Percentiles rank a stretch among this genome's conserved stretches.
phyloP scores from a whole-genome alignment of 352 stramenopile species.

The Pythium grandisporangium region DNA sequence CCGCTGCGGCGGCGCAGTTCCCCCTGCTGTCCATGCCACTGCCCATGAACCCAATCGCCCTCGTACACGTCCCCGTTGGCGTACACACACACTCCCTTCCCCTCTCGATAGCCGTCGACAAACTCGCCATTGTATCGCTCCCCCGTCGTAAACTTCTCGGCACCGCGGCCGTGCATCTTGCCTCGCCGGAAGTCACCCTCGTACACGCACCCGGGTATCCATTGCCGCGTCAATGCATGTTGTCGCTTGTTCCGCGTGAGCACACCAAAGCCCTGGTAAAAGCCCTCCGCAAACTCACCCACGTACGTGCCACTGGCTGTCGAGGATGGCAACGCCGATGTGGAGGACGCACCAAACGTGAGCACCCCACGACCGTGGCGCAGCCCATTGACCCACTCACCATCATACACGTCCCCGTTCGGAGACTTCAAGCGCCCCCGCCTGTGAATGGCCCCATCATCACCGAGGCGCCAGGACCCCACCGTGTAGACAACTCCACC shows the following conservation, averaged over 20 bases:
- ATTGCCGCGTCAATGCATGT: slow-evolving; percentile 57
- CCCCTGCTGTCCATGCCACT: slow-evolving; percentile 46
- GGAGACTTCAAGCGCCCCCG: slow-evolving; percentile 56
- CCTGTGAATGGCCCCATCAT: slow-evolving; percentile 69
- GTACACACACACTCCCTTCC: slow-evolving; percentile 46
- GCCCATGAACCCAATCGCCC: slow-evolving; percentile 45
- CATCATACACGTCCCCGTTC: slow-evolving; percentile 75
- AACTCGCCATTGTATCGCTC: slow-evolving; percentile 53
- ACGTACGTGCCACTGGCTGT: slow-evolving; percentile 25
- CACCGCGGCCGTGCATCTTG: slow-evolving; percentile 46
- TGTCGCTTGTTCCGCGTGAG: slow-evolving; percentile 35
- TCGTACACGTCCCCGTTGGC: slow-evolving; percentile 58
- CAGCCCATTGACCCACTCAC: slow-evolving; percentile 81
- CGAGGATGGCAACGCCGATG: too few relatives aligned
- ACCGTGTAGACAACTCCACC: slow-evolving; percentile 47
- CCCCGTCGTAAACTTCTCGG: slow-evolving; percentile 19
- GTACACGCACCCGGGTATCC: slow-evolving; percentile 46
- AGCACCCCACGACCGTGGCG: slow-evolving; percentile 51
- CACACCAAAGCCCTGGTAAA: slow-evolving; percentile 60
- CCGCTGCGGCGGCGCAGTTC: slow-evolving; percentile 38
- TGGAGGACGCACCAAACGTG: too few relatives aligned
- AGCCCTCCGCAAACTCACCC: slow-evolving; percentile 38
- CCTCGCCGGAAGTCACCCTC: slow-evolving; percentile 50
- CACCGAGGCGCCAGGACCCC: slow-evolving; percentile 55
- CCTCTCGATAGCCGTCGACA: slow-evolving; percentile 35